Percentiles rank a stretch among this genome's conserved stretches.
These are phyloP conservation scores for Pyrenochaeta sp. DNA, from an alignment of 2,329 filamentous ascomycete genomes.

Conservation along the genomic window DNA sequence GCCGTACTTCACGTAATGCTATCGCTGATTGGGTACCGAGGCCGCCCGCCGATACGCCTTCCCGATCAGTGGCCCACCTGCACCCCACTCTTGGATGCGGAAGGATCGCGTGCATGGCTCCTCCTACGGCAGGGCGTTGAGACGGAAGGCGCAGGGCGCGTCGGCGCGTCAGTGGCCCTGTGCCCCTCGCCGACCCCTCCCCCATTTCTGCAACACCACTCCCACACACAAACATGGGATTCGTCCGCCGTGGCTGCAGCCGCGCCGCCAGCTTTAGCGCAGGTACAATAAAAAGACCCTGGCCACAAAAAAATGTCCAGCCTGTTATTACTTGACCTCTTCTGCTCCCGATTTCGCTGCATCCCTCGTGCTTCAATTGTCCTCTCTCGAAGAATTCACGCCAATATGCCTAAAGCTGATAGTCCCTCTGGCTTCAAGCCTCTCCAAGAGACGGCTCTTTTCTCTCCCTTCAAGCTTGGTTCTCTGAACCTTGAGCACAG, in stretches of 20 bases:
- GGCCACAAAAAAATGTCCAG: conserved; percentile 14
- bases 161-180: conserved; percentile 7
- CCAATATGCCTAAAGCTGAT: conserved; percentile 41
- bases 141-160: background rate
- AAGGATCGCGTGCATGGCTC: background rate
- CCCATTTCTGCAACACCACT: conserved; percentile 41
- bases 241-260: conserved; percentile 9
- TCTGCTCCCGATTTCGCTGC: too few species aligned
- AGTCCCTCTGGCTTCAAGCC: conserved; percentile 37
- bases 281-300: conserved; percentile 39
- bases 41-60: conserved; percentile 7
- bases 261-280: conserved; percentile 22
- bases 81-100: conserved; percentile 30
- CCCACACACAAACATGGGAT: conserved; percentile 30
- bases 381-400: conserved; percentile 5
- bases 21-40: conserved; percentile 28
- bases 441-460: conserved; percentile 41
- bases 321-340: conserved; percentile 4
- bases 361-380: conserved; percentile 3
- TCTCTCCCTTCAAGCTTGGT: conserved; percentile 42
- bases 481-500: conserved; percentile 48
- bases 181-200: conserved; percentile 18
- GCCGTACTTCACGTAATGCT: conserved; percentile 26
- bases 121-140: conserved; percentile 5
- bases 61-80: conserved; percentile 3